phyloP scores from a whole-genome alignment of 495 filamentous ascomycete species.

The Bombardia bombarda region DNA sequence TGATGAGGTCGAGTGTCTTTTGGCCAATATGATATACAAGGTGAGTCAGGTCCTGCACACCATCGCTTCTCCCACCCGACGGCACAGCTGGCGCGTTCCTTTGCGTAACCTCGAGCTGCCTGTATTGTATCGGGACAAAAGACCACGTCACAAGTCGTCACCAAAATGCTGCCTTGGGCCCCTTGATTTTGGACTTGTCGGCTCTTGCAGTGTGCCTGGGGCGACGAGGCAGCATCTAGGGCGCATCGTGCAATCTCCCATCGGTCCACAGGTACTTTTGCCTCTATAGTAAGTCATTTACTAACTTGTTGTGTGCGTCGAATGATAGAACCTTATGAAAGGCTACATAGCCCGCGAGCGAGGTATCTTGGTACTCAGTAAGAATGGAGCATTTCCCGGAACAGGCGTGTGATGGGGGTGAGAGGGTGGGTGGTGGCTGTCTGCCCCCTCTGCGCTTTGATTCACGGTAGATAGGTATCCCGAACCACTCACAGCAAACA shows the following conservation, averaged over 20 bases:
- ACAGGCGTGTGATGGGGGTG: conserved; percentile 63
- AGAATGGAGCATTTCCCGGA: conserved; percentile 88
- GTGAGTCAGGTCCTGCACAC: conserved; percentile 40
- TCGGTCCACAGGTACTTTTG: conserved; percentile 4
- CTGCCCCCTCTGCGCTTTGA: neutral
- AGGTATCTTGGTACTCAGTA: conserved; percentile 83
- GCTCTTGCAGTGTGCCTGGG: conserved; percentile 5
- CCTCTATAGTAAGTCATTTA: conserved; percentile 17
- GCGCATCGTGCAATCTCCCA: neutral
- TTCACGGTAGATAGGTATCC: neutral
- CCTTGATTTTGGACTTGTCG: too few relatives aligned
- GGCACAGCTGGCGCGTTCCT: too few relatives aligned
- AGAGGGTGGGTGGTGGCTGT: neutral
- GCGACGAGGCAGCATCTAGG: conserved; percentile 7
- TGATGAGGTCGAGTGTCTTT: conserved; percentile 91
- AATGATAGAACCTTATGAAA: conserved; percentile 80
- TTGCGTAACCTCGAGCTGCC: too few relatives aligned
- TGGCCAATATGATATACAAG: conserved; percentile 97
- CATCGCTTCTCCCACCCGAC: neutral
- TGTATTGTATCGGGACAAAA: too few relatives aligned
- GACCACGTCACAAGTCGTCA: neutral
- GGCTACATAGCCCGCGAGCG: conserved; percentile 91
- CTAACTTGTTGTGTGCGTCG: conserved; percentile 8
- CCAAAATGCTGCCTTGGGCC: conserved; percentile 4
- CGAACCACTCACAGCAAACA: too few relatives aligned